phyloP scores from a whole-genome alignment of 2,329 filamentous ascomycete genomes.

The Cytospora mali region DNA sequence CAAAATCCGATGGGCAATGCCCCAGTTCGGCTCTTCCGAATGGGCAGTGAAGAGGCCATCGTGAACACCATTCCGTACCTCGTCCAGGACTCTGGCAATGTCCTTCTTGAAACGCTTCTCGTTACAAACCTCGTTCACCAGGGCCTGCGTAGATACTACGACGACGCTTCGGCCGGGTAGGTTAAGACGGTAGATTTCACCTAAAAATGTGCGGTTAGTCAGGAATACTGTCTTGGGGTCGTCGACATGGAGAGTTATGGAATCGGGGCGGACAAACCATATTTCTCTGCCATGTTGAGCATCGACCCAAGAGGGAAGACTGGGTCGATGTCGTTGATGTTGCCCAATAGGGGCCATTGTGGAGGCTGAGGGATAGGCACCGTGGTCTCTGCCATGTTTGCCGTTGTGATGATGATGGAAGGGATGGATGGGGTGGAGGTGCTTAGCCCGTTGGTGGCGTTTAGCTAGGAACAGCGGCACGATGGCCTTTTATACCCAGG shows the following conservation, averaged over 20 bases:
- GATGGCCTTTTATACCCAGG: not conserved
- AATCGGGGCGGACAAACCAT: slow-evolving; percentile 51
- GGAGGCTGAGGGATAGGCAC: slow-evolving; percentile 64
- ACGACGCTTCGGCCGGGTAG: slow-evolving; percentile 26
- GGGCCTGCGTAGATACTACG: slow-evolving; percentile 29
- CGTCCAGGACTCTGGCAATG: slow-evolving; percentile 50
- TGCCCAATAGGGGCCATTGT: slow-evolving; percentile 67
- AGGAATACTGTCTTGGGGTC: slow-evolving; percentile 23
- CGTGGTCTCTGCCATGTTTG: slow-evolving; percentile 29
- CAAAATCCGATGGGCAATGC: slow-evolving; percentile 65
- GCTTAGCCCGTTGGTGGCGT: not conserved
- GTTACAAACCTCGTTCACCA: slow-evolving; percentile 64
- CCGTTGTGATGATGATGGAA: not conserved
- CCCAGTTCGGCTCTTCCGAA: slow-evolving; percentile 62
- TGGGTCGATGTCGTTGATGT: slow-evolving; percentile 63
- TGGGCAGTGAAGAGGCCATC: slow-evolving; percentile 64
- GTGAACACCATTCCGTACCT: slow-evolving; percentile 61
- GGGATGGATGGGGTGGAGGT: not conserved
- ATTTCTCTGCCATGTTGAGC: slow-evolving; percentile 61
- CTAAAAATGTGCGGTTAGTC: slow-evolving; percentile 22
- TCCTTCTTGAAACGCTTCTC: slow-evolving; percentile 65
- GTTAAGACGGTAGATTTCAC: slow-evolving; percentile 28
- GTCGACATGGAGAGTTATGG: not conserved
- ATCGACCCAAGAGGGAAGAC: slow-evolving; percentile 60
- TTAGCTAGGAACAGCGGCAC: not conserved